These are phyloP conservation scores for Ceratobasidium sp. DNA, from an alignment of 1,284 basidiomycete genomes.

Conservation along the genomic window DNA sequence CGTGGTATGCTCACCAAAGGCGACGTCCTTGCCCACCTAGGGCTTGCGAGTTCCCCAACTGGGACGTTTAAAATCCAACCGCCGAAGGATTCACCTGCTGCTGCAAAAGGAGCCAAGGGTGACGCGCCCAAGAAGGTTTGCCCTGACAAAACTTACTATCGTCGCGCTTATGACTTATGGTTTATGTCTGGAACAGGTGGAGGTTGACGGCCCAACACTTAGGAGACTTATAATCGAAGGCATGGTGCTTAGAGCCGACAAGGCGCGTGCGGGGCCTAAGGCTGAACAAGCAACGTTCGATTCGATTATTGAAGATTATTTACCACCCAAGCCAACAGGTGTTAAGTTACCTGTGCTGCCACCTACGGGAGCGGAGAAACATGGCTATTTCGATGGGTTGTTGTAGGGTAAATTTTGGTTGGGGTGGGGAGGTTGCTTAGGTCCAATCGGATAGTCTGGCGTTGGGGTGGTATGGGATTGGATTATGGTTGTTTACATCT, in stretches of 20 bases:
- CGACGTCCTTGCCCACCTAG: slow-evolving; percentile 85
- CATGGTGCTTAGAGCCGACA: slow-evolving; percentile 33
- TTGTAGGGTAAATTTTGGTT: slow-evolving; percentile 19
- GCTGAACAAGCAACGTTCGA: slow-evolving; percentile 69
- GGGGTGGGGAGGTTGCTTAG: no score
- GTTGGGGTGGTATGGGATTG: not conserved
- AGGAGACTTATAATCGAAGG: slow-evolving; percentile 43
- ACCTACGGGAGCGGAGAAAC: slow-evolving; percentile 13
- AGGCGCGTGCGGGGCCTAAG: slow-evolving; percentile 55
- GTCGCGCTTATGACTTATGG: slow-evolving; percentile 25
- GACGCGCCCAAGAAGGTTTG: slow-evolving; percentile 54
- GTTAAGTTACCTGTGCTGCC: slow-evolving; percentile 34
- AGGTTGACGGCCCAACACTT: slow-evolving; percentile 39
- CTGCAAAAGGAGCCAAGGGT: slow-evolving; percentile 35
- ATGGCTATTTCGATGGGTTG: slow-evolving; percentile 39
- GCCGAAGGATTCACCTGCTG: slow-evolving; percentile 40
- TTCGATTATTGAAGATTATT: slow-evolving; percentile 77
- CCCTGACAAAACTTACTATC: slow-evolving; percentile 44
- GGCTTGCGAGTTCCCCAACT: slow-evolving; percentile 81
- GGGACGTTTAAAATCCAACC: slow-evolving; percentile 72
- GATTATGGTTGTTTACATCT: slow-evolving; percentile 12
- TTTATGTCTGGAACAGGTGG: slow-evolving; percentile 14
- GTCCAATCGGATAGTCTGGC: no score
- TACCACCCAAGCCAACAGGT: slow-evolving; percentile 58
- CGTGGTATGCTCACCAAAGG: slow-evolving; percentile 94